These are phyloP conservation scores for Oxyria digyna DNA, from an alignment of 148 eudicot species.

Conservation along the genomic window DNA sequence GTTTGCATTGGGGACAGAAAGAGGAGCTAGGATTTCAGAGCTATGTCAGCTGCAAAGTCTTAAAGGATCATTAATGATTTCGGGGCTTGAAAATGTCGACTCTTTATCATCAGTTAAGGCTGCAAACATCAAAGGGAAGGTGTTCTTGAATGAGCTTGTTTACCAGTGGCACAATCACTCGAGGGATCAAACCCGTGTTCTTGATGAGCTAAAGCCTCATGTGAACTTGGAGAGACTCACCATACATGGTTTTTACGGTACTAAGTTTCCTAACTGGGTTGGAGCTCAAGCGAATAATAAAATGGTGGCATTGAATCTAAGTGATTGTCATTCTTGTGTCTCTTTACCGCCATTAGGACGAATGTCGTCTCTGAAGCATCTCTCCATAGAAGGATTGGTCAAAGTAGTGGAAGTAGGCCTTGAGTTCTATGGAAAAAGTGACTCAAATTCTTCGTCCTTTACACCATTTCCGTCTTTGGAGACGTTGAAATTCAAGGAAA, in stretches of 20 bases:
- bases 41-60: conserved; percentile 5
- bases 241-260: conserved; percentile 3
- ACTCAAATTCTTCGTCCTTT: not conserved
- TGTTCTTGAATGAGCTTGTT: not conserved
- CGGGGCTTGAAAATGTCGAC: conserved; percentile 7
- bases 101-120: not conserved
- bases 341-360: conserved; percentile 8
- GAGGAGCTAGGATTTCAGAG: not conserved
- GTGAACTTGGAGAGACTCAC: conserved; percentile 2
- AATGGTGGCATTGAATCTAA: not conserved
- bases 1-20: conserved; percentile 5
- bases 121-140: conserved; percentile 7
- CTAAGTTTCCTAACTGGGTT: conserved; percentile 6
- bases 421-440: conserved; percentile 13
- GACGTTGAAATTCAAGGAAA: conserved; percentile 7
- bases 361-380: conserved; percentile 3
- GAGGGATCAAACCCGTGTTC: not conserved
- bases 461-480: conserved; percentile 15
- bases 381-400: not conserved
- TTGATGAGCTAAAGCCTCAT: conserved; percentile 7
- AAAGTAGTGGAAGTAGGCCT: conserved; percentile 4
- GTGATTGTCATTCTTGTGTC: not conserved
- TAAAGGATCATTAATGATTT: conserved; percentile 8
- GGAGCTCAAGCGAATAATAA: not conserved
- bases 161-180: conserved; percentile 1